Conservation (phyloP, 345 rosid species). For the Salix dunnii region DNA sequence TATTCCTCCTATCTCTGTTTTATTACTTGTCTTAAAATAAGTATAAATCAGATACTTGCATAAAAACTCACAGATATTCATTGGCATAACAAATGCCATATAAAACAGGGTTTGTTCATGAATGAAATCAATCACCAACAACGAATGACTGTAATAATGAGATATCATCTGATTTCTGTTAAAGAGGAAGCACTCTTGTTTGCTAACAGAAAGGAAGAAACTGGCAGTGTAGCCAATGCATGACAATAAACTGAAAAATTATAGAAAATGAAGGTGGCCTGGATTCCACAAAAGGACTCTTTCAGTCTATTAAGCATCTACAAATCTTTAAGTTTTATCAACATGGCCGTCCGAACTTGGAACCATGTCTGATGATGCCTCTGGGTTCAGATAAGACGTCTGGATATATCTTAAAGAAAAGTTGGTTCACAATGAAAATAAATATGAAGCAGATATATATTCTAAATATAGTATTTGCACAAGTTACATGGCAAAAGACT, state of each 20-base stretch:
- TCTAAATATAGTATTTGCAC: neutral
- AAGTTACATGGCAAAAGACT: neutral
- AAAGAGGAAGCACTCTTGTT: neutral
- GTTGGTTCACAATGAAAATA: neutral
- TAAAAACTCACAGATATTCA: neutral
- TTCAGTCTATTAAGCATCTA: conserved; percentile 76
- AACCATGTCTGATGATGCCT: conserved; percentile 68
- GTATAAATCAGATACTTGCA: no score
- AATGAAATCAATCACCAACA: neutral
- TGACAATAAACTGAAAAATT: neutral
- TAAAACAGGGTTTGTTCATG: neutral
- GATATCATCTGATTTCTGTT: neutral
- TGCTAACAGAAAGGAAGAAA: neutral
- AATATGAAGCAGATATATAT: neutral
- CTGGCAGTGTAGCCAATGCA: neutral
- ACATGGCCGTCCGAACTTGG: conserved; percentile 66
- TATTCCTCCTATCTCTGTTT: no score
- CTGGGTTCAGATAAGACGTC: conserved; percentile 34
- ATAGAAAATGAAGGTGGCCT: conserved; percentile 40
- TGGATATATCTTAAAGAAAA: conserved; percentile 73
- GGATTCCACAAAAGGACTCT: conserved; percentile 73
- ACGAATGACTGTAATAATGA: neutral
- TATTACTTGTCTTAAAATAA: no score
- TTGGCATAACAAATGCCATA: neutral
- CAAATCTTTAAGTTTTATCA: conserved; percentile 75